These are phyloP conservation scores for Claviceps africana DNA, from an alignment of 2,329 filamentous ascomycete species.

Conservation along the genomic window DNA sequence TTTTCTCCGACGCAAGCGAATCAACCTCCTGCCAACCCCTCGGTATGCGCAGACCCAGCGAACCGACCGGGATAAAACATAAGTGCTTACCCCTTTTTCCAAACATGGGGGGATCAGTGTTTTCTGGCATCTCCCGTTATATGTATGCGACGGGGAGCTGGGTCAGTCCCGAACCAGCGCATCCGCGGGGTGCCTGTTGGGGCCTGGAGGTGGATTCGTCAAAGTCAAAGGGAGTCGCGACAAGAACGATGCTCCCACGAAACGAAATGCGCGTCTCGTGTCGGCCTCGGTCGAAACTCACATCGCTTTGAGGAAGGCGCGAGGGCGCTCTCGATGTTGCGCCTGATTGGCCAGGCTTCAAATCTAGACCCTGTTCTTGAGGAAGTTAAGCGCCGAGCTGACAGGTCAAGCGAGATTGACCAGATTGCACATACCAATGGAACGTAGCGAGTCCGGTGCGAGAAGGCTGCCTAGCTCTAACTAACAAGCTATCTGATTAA, in stretches of 20 bases:
- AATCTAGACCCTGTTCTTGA: neutral
- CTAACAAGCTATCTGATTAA: no score
- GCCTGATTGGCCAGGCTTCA: neutral
- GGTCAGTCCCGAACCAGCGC: neutral
- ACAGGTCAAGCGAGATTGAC: neutral
- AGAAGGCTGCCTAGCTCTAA: no score
- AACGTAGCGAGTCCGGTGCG: no score
- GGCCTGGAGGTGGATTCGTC: neutral
- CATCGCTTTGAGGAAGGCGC: neutral
- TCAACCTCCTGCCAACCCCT: neutral
- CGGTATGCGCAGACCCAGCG: neutral
- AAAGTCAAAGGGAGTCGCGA: neutral
- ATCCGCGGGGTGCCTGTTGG: neutral
- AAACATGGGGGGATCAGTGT: neutral
- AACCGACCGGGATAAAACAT: neutral
- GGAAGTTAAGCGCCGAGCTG: neutral
- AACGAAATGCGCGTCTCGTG: neutral
- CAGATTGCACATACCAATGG: no score
- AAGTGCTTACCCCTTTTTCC: neutral
- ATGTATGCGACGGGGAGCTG: neutral
- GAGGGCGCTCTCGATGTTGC: neutral
- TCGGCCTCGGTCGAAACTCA: neutral
- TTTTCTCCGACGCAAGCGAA: neutral
- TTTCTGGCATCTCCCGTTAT: neutral
- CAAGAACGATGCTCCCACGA: neutral